Conservation (phyloP, 75 land plant genomes). For the Cryptomeria japonica region DNA sequence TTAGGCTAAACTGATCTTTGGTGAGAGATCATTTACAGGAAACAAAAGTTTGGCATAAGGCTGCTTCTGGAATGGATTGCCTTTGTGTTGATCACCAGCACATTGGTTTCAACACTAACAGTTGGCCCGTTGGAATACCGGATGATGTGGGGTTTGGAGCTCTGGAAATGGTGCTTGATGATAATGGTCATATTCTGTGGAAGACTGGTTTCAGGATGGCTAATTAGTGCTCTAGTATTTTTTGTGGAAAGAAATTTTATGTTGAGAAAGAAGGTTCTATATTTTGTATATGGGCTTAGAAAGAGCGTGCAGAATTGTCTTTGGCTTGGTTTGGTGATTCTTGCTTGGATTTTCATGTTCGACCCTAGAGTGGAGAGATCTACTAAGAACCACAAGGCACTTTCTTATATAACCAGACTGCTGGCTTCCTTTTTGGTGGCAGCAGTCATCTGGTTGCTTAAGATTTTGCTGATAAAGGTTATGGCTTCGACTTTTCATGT, state of each 20-base stretch:
- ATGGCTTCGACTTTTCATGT: slow-evolving; percentile 83
- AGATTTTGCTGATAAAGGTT: slow-evolving; percentile 65
- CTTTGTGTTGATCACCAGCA: slow-evolving; percentile 38
- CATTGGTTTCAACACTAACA: slow-evolving; percentile 42
- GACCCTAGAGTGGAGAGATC: slow-evolving; percentile 37
- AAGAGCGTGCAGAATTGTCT: slow-evolving; percentile 71
- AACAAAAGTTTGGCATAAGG: slow-evolving; percentile 21
- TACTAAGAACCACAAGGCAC: slow-evolving; percentile 21
- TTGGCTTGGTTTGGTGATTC: slow-evolving; percentile 75
- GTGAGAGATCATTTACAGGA: slow-evolving; percentile 25
- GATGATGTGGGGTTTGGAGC: slow-evolving; percentile 48
- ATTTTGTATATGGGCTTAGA: slow-evolving; percentile 75
- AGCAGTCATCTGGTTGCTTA: slow-evolving; percentile 59
- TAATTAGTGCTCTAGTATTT: slow-evolving; percentile 43
- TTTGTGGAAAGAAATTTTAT: slow-evolving; percentile 68
- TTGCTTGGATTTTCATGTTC: slow-evolving; percentile 61
- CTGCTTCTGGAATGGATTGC: slow-evolving; percentile 45
- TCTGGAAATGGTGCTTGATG: slow-evolving; percentile 92
- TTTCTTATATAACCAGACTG: slow-evolving; percentile 54
- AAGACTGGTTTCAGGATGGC: slow-evolving; percentile 69
- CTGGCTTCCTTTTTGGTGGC: slow-evolving; percentile 53
- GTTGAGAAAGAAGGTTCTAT: slow-evolving; percentile 69
- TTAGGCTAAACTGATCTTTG: neutral
- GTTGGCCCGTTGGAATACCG: slow-evolving; percentile 17
- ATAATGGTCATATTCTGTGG: slow-evolving; percentile 71